Percentiles rank a stretch among this genome's conserved stretches.
Conservation (phyloP, 2,329 filamentous ascomycete genomes). For the Fusarium sp. region DNA sequence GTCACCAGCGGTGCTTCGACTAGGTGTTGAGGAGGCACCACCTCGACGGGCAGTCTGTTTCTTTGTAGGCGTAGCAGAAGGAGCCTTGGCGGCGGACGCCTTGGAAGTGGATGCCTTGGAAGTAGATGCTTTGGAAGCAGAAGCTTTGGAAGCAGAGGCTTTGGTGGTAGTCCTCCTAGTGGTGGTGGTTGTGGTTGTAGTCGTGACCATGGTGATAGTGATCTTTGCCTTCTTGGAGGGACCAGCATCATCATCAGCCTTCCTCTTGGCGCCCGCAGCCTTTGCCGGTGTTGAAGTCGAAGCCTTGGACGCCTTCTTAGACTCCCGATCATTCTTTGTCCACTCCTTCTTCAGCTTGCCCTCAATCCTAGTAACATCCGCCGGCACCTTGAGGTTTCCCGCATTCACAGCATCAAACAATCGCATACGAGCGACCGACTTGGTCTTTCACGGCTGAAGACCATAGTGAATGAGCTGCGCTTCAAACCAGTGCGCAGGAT, state of each 20-base stretch:
- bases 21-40: not conserved
- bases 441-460: conserved; percentile 66
- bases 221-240: conserved; percentile 34
- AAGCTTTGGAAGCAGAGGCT: not conserved
- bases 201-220: not conserved
- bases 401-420: conserved; percentile 67
- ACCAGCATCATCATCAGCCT: conserved; percentile 16
- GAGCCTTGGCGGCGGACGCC: not conserved
- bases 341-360: conserved; percentile 69
- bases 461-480: conserved; percentile 74
- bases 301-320: conserved; percentile 53
- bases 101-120: not conserved
- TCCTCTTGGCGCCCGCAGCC: conserved; percentile 47
- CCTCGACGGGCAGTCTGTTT: conserved; percentile 15
- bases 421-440: conserved; percentile 69
- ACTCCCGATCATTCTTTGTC: conserved; percentile 61
- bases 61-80: not conserved
- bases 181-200: not conserved
- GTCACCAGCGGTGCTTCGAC: not conserved
- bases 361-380: conserved; percentile 62
- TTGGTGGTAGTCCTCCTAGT: not conserved
- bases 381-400: conserved; percentile 62
- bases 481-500: conserved; percentile 71
- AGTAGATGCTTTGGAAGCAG: not conserved
- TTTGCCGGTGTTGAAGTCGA: not conserved